phyloP scores from a whole-genome alignment of 805 yeast species.

The Teunomyces barrocoloradensis region DNA sequence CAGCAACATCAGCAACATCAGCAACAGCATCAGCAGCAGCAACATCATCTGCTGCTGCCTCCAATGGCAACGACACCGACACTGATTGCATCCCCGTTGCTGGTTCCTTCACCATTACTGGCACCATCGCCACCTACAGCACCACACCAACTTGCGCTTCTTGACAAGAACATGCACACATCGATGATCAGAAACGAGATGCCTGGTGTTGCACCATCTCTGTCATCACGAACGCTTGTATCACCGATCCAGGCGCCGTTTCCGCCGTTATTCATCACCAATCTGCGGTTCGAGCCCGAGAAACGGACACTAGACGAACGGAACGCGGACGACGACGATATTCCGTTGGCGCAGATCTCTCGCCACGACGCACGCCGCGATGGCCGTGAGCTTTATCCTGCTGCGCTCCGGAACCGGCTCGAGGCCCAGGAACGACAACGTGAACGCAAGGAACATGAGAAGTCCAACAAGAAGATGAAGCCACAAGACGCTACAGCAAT shows the following conservation, averaged over 20 bases:
- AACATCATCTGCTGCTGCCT: not conserved
- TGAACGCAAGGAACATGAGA: not conserved
- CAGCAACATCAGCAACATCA: not conserved
- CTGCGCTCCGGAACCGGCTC: not conserved
- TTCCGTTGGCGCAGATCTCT: not conserved
- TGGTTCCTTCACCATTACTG: too few species aligned
- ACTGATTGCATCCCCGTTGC: too few species aligned
- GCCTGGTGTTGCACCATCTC: not conserved
- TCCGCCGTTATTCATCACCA: too few species aligned
- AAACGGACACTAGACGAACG: not conserved
- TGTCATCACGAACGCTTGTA: not conserved
- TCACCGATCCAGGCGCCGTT: too few species aligned
- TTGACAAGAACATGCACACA: not conserved
- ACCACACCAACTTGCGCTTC: not conserved
- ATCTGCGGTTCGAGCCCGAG: not conserved
- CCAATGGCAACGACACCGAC: too few species aligned
- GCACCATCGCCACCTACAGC: too few species aligned
- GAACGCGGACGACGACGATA: not conserved
- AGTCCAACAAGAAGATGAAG: slow-evolving; percentile 10
- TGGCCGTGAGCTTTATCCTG: slow-evolving; percentile 4
- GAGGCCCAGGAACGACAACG: slow-evolving; percentile 8
- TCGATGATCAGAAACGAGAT: slow-evolving; percentile 10
- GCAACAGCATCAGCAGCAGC: not conserved
- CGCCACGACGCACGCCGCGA: not conserved
- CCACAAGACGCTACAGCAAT: too few species aligned